Percentiles rank a stretch among this genome's conserved stretches.
phyloP scores from a whole-genome alignment of 2,329 filamentous ascomycete genomes.

The Penicillium crustosum region DNA sequence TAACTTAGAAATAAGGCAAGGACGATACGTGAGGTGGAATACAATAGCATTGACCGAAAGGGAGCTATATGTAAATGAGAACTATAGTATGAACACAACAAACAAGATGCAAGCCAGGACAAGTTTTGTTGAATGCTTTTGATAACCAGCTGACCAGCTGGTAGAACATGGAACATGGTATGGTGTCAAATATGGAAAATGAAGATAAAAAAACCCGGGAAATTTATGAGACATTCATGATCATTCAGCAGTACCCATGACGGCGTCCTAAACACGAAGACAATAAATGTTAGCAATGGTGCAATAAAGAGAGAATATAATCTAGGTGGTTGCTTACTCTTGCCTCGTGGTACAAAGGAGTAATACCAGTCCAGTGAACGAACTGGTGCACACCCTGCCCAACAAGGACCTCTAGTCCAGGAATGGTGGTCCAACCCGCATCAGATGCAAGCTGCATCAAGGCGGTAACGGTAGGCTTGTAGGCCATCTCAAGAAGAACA shows the following conservation, averaged over 20 bases:
- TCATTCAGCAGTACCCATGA: constrained; percentile 24
- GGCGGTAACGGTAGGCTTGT: constrained; percentile 80
- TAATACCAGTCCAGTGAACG: constrained; percentile 26
- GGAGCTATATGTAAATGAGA: neutral
- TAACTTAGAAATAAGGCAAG: neutral
- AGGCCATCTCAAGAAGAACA: constrained; percentile 91
- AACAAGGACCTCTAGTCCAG: constrained; percentile 83
- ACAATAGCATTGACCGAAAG: constrained; percentile 3
- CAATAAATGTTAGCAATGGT: constrained; percentile 1
- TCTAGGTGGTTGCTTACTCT: constrained; percentile 48
- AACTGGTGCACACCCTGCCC: constrained; percentile 78
- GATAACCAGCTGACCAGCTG: neutral
- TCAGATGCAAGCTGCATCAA: constrained; percentile 80
- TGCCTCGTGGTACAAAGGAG: constrained; percentile 60
- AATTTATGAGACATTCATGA: constrained; percentile 10
- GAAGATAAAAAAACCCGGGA: neutral
- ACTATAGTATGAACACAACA: neutral
- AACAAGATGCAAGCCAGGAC: neutral
- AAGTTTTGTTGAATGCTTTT: neutral
- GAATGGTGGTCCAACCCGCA: constrained; percentile 77
- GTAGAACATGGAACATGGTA: constrained; percentile 4
- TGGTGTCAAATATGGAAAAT: constrained; percentile 4
- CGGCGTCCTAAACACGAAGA: constrained; percentile 24
- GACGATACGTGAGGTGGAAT: neutral
- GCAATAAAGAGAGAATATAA: neutral